Percentiles rank a stretch among this genome's conserved stretches.
Conservation (phyloP, 2,329 filamentous ascomycete species). For the Penicillium sp. region DNA sequence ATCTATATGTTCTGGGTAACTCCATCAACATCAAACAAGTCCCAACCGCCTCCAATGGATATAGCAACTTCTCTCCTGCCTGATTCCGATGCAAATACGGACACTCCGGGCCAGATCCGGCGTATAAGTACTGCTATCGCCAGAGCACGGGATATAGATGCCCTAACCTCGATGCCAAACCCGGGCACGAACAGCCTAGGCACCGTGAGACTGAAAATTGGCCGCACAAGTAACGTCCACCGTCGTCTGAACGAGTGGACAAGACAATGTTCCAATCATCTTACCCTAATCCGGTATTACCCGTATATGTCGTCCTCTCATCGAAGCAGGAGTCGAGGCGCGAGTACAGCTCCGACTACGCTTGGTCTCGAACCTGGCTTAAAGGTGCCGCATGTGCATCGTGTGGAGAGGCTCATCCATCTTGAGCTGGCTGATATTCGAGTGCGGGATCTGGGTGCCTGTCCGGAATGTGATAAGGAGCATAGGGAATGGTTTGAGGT, state of each 20-base stretch:
- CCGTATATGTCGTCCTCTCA: conserved; percentile 63
- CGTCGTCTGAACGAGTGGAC: conserved; percentile 91
- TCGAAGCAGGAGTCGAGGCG: conserved; percentile 3
- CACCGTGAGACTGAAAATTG: conserved; percentile 71
- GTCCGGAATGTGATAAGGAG: conserved; percentile 77
- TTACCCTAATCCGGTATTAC: conserved; percentile 89
- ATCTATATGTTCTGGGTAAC: conserved; percentile 99
- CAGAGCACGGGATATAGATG: conserved; percentile 42
- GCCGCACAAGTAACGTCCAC: conserved; percentile 79
- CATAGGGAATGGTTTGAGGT: conserved; percentile 97
- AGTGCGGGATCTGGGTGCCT: conserved; percentile 65
- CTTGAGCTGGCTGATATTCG: conserved; percentile 73
- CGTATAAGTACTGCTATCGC: conserved; percentile 44
- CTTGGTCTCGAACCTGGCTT: conserved; percentile 44
- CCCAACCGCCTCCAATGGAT: conserved; percentile 59
- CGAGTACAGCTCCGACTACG: conserved; percentile 9
- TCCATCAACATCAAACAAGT: conserved; percentile 59
- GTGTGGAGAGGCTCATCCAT: conserved; percentile 88
- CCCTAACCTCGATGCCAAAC: conserved; percentile 35
- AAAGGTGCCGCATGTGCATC: conserved; percentile 83
- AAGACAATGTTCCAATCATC: conserved; percentile 85
- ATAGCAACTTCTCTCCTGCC: conserved; percentile 66
- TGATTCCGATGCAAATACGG: conserved; percentile 30
- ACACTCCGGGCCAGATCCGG: conserved; percentile 29
- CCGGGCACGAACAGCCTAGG: conserved; percentile 48